Conservation (phyloP, 176 grass and related monocot genomes). For the Oryza glumipatula region DNA sequence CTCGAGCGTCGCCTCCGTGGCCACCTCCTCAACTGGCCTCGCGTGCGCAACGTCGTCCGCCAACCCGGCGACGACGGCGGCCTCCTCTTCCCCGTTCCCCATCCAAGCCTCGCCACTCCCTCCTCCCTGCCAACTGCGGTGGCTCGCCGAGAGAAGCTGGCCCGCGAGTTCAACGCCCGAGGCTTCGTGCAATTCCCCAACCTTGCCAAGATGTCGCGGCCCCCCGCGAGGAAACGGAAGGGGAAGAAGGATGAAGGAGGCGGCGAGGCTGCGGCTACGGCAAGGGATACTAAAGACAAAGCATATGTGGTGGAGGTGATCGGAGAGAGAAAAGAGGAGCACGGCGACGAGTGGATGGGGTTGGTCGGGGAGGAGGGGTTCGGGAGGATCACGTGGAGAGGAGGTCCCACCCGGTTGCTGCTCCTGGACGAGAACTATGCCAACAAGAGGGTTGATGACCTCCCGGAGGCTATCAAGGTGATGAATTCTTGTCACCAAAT, state of each 20-base stretch:
- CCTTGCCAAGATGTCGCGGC: slow-evolving; percentile 80
- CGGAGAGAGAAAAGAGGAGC: slow-evolving; percentile 31
- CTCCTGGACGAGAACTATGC: slow-evolving; percentile 78
- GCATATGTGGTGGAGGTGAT: slow-evolving; percentile 55
- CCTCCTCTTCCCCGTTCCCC: slow-evolving; percentile 3
- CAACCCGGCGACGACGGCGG: slow-evolving; percentile 62
- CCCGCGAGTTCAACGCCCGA: slow-evolving; percentile 77
- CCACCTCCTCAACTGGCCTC: slow-evolving; percentile 95
- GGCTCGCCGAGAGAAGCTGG: slow-evolving; percentile 65
- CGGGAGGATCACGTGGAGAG: slow-evolving; percentile 51
- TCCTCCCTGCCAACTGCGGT: slow-evolving; percentile 34
- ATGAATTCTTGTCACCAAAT: background rate
- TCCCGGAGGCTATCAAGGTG: slow-evolving; percentile 86
- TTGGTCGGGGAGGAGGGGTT: slow-evolving; percentile 67
- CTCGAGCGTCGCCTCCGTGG: slow-evolving; percentile 88
- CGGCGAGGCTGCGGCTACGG: slow-evolving; percentile 16
- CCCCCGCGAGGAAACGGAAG: slow-evolving; percentile 52
- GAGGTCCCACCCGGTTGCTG: slow-evolving; percentile 62
- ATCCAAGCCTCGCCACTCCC: background rate
- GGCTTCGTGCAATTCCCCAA: slow-evolving; percentile 76
- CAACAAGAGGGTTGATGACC: slow-evolving; percentile 46
- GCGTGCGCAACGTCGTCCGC: slow-evolving; percentile 72
- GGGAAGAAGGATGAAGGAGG: slow-evolving; percentile 40
- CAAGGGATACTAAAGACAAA: slow-evolving; percentile 28
- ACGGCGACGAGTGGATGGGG: slow-evolving; percentile 63